Evolutionary conservation across 2,329 filamentous ascomycete genomes (phyloP).

Genomic region (Rachicladosporium sp.): DNA sequence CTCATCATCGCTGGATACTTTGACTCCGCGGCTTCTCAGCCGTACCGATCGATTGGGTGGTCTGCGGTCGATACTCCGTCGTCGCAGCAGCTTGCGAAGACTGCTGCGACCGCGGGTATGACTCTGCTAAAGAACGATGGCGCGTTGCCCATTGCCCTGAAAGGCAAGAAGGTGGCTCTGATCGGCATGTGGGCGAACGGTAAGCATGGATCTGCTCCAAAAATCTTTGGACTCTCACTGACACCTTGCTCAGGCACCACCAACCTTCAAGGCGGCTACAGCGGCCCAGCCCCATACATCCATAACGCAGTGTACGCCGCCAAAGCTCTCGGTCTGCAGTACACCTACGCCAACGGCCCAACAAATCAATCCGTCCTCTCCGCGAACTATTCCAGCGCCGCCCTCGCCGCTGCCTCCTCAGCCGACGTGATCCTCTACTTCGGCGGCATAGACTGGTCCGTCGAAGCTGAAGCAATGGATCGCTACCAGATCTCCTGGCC

Average conservation of each 20-base stretch:
- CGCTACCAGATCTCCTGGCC: slow-evolving; percentile 30
- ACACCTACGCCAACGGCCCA: slow-evolving; percentile 7
- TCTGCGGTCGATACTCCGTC: slow-evolving; percentile 40
- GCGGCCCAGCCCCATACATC: slow-evolving; percentile 11
- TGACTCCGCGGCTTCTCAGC: slow-evolving; percentile 26
- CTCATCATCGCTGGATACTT: slow-evolving; percentile 44
- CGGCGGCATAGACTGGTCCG: slow-evolving; percentile 23
- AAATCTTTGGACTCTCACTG: no score
- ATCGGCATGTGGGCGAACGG: slow-evolving; percentile 45
- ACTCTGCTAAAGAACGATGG: slow-evolving; percentile 39
- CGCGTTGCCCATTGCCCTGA: slow-evolving; percentile 22
- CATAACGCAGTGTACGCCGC: slow-evolving; percentile 9
- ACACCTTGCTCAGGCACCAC: slow-evolving; percentile 19
- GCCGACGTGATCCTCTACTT: slow-evolving; percentile 12
- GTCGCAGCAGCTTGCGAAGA: slow-evolving; percentile 40
- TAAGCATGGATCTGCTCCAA: no score
- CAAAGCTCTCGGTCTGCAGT: slow-evolving; percentile 3
- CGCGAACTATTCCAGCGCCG: slow-evolving; percentile 6
- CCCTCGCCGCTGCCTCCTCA: slow-evolving; percentile 7
- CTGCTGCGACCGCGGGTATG: slow-evolving; percentile 34
- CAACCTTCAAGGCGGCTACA: slow-evolving; percentile 45
- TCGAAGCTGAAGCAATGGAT: slow-evolving; percentile 32
- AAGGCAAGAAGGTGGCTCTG: slow-evolving; percentile 33
- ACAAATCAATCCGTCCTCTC: slow-evolving; percentile 5
- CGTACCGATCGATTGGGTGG: slow-evolving; percentile 40